A percentile compares a stretch with the other conserved stretches of the same genome.
Conservation (phyloP, 164 flowering plant genomes). For the Tetrastigma voinierianum region DNA sequence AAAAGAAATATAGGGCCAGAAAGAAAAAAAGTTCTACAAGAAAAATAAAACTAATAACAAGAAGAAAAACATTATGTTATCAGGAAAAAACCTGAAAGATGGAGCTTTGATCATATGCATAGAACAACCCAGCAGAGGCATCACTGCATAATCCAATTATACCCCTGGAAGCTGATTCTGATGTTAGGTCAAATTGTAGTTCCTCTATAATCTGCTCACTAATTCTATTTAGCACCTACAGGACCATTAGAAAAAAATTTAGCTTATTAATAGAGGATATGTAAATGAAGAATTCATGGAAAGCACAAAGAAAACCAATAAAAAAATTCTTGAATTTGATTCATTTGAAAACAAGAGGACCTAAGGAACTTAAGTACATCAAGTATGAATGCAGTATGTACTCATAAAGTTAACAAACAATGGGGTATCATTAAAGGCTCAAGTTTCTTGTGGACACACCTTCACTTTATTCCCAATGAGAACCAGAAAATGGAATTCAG, state of each 20-base stretch:
- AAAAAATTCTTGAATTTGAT: too few relatives aligned
- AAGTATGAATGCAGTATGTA: neutral
- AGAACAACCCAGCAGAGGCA: constrained; percentile 96
- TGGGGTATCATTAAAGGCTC: neutral
- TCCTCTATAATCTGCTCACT: constrained; percentile 93
- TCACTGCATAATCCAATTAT: constrained; percentile 95
- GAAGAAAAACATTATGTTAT: constrained; percentile 1
- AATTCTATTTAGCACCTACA: constrained; percentile 88
- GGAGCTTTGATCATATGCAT: constrained; percentile 94
- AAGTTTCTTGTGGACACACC: constrained; percentile 41
- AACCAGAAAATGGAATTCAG: constrained; percentile 93
- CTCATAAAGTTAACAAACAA: neutral
- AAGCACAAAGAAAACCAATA: neutral
- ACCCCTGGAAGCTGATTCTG: constrained; percentile 79
- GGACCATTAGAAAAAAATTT: neutral
- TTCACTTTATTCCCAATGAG: constrained; percentile 90
- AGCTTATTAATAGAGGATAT: neutral
- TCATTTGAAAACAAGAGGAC: neutral
- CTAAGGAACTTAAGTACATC: neutral
- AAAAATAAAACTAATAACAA: neutral
- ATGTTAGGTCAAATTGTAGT: constrained; percentile 79
- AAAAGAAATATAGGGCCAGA: neutral
- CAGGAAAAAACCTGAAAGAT: constrained; percentile 76
- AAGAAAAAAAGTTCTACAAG: neutral
- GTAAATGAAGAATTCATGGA: neutral